Evolutionary conservation across 371 early-diverging fungal species (phyloP).

Genomic region (Mortierella polycephala): DNA sequence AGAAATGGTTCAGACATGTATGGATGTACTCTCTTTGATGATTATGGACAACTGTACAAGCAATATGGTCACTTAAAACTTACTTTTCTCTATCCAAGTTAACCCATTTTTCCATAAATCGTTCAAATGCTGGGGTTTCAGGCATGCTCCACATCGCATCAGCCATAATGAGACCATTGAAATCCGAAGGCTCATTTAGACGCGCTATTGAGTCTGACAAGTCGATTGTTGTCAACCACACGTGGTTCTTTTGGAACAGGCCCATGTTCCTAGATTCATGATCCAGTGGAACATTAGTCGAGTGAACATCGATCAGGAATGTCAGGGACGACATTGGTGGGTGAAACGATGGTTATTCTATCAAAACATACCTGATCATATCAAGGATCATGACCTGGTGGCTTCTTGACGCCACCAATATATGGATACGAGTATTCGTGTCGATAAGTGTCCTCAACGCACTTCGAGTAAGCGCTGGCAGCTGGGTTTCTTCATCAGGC

Average conservation of each 20-base stretch:
- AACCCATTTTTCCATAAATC: slow-evolving; percentile 60
- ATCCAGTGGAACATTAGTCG: neutral
- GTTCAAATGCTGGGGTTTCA: slow-evolving; percentile 60
- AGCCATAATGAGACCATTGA: slow-evolving; percentile 46
- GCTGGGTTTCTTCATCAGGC: neutral
- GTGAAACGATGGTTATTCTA: neutral
- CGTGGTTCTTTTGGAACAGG: slow-evolving; percentile 18
- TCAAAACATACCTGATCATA: slow-evolving; percentile 14
- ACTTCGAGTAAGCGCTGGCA: neutral
- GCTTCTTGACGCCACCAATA: slow-evolving; percentile 21
- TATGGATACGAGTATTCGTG: slow-evolving; percentile 36
- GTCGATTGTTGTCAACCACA: slow-evolving; percentile 41
- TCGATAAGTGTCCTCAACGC: slow-evolving; percentile 10
- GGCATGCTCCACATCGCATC: slow-evolving; percentile 51
- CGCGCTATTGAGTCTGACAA: slow-evolving; percentile 25
- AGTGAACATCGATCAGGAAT: neutral
- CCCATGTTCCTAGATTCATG: slow-evolving; percentile 12
- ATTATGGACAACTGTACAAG: too few relatives aligned
- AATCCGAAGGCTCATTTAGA: slow-evolving; percentile 10
- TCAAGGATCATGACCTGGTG: slow-evolving; percentile 15
- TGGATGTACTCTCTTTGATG: too few relatives aligned
- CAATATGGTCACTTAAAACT: neutral
- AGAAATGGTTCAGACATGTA: neutral
- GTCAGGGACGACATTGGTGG: neutral
- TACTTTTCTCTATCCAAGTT: slow-evolving; percentile 60